Evolutionary conservation across 2,329 filamentous ascomycete genomes (phyloP), one percentile per base, ranked within the genome.

Genomic region (Botrytis sinoallii): DNA sequence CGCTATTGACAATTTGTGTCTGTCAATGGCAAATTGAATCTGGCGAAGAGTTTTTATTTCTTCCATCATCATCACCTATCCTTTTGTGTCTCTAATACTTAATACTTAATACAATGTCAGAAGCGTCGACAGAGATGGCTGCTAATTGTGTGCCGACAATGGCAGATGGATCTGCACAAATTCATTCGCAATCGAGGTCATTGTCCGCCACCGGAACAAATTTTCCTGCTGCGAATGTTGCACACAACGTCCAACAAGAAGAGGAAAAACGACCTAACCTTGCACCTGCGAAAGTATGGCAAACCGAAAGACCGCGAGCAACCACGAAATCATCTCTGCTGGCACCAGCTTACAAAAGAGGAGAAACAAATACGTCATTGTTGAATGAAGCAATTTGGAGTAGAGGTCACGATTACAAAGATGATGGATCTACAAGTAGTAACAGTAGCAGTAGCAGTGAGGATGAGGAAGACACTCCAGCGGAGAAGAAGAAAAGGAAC

Each of bases 331-430:
- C 67, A 12, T 78, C 77, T 22, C 7, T 75, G 25, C 65, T 74
- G 25, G 68, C 73, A 12, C 73, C 76, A 10, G 69, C 65, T 22
- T 40, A 79, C 35, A 74, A 61, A 25, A 75, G 79, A 59, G 67
- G 74, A 29, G 70, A 72, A 35, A 80, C 79, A 20, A 78, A 79
- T 57, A 73, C 73, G 14, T 78, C 79, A n/a, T 65, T 73, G 29
- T 52, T 78, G 57, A 78, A 79, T 55, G 76, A 77, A 60, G 75
- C 79, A 8, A 78, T 79, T 35, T 77, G 77, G 78, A 75, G 75
- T 46, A 65, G 52, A 20, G 64, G 55, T 5, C 32, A 72, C n/a
- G 60, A 71, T n/a, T 65, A 75, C 29, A 73, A 74, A 63, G 35
- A 40, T 35, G 59, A 69, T 52, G 71, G 59, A n/a, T 52, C 48